Percentiles rank a stretch among this genome's conserved stretches.
Evolutionary conservation across 2,329 filamentous ascomycete genomes (phyloP).

Genomic region (Exophiala dermatitidis): DNA sequence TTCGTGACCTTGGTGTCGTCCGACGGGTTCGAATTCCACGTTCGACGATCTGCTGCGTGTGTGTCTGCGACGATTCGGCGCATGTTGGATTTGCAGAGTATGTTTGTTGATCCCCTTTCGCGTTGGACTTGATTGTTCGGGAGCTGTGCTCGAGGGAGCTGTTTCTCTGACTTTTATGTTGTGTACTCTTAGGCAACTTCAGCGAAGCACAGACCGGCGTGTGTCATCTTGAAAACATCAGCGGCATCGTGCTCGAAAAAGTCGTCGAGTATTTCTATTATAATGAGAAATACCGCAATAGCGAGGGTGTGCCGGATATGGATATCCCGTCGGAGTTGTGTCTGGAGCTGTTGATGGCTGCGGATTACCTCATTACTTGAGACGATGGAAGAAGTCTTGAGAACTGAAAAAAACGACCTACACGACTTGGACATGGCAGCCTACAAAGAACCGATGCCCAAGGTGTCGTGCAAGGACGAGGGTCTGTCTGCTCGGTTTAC

Average conservation of each 20-base stretch:
- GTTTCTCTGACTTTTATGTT: background rate
- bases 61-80: slow-evolving; percentile 56
- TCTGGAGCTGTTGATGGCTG: slow-evolving; percentile 59
- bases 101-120: slow-evolving; percentile 26
- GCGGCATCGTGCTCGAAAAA: slow-evolving; percentile 58
- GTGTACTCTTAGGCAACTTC: slow-evolving; percentile 46
- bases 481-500: too few relatives aligned
- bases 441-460: too few relatives aligned
- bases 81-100: slow-evolving; percentile 58
- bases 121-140: too few relatives aligned
- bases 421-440: too few relatives aligned
- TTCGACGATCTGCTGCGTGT: slow-evolving; percentile 54
- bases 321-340: slow-evolving; percentile 60
- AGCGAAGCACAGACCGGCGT: slow-evolving; percentile 53
- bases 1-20: slow-evolving; percentile 59
- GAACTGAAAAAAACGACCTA: background rate
- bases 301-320: slow-evolving; percentile 57
- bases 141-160: background rate
- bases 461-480: too few relatives aligned
- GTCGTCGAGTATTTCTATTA: slow-evolving; percentile 66
- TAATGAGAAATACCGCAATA: slow-evolving; percentile 56
- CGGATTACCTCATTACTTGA: slow-evolving; percentile 55
- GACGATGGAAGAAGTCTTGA: background rate
- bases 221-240: slow-evolving; percentile 55
- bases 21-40: slow-evolving; percentile 58